Evolutionary conservation across 345 rosid genomes (phyloP).

Genomic region (Gossypium turneri): DNA sequence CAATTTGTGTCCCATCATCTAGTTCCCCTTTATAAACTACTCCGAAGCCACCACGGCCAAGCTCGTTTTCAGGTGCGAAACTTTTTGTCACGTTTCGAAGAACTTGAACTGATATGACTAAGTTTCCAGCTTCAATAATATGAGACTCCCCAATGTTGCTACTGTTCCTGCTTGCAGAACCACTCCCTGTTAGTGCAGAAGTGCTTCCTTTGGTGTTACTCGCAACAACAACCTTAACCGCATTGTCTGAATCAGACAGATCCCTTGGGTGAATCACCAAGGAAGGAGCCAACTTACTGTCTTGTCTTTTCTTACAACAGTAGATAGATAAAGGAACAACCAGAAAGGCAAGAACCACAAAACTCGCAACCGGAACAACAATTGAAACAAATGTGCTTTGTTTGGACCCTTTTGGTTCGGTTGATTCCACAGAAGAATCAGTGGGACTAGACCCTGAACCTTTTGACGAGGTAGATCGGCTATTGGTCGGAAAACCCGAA

Average conservation of each 20-base stretch:
- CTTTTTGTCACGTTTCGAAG: slow-evolving; percentile 63
- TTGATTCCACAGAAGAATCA: slow-evolving; percentile 27
- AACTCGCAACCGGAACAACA: slow-evolving; percentile 46
- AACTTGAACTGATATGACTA: slow-evolving; percentile 71
- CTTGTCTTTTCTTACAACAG: slow-evolving; percentile 41
- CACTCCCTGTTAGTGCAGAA: slow-evolving; percentile 40
- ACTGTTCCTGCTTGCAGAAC: slow-evolving; percentile 45
- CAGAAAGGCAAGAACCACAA: slow-evolving; percentile 37
- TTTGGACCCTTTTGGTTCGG: slow-evolving; percentile 22
- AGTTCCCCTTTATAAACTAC: slow-evolving; percentile 72
- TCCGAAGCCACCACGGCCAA: slow-evolving; percentile 79
- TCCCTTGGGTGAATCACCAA: slow-evolving; percentile 69
- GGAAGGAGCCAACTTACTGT: slow-evolving; percentile 30
- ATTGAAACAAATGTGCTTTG: slow-evolving; percentile 35
- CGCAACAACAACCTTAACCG: slow-evolving; percentile 58
- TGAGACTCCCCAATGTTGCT: slow-evolving; percentile 52
- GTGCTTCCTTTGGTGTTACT: slow-evolving; percentile 40
- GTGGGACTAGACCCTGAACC: slow-evolving; percentile 22
- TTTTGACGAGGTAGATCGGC: slow-evolving; percentile 13
- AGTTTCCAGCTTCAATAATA: slow-evolving; percentile 65
- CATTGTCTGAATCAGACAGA: slow-evolving; percentile 50
- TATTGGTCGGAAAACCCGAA: slow-evolving; percentile 17
- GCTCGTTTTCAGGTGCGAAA: slow-evolving; percentile 62
- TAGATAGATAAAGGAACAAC: slow-evolving; percentile 42
- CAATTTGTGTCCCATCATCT: slow-evolving; percentile 66